Evolutionary conservation across 208 protist genomes (phyloP).

Genomic region (Strigomonas galati): DNA sequence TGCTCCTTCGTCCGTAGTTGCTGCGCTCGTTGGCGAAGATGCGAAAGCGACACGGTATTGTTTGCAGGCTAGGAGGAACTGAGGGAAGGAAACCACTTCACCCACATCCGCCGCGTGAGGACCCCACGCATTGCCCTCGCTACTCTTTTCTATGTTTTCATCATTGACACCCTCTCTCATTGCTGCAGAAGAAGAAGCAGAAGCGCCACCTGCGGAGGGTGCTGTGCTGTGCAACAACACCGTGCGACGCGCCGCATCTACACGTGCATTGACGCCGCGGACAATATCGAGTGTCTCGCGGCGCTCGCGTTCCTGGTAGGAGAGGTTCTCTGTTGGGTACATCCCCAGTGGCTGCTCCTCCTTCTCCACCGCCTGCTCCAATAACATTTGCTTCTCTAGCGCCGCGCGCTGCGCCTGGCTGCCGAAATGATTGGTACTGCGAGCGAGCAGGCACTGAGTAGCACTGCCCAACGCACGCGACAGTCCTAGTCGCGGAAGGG

Average conservation of each 20-base stretch:
- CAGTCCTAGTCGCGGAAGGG: too few relatives aligned
- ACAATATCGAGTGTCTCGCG: too few relatives aligned
- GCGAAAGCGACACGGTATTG: constrained; percentile 39
- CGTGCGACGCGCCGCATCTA: not conserved
- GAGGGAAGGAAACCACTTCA: constrained; percentile 35
- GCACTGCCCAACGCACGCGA: too few relatives aligned
- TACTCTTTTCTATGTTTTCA: too few relatives aligned
- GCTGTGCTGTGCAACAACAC: too few relatives aligned
- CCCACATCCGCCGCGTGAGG: not conserved
- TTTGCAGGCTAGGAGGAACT: constrained; percentile 64
- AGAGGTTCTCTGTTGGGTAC: not conserved
- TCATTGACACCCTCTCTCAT: too few relatives aligned
- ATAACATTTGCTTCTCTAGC: constrained; percentile 23
- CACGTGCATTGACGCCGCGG: too few relatives aligned
- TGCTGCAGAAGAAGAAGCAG: too few relatives aligned
- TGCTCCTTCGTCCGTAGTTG: not conserved
- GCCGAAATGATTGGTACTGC: too few relatives aligned
- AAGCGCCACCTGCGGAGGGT: too few relatives aligned
- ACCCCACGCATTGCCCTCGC: too few relatives aligned
- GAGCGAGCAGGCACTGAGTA: too few relatives aligned
- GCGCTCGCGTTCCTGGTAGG: not conserved
- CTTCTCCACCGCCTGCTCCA: constrained; percentile 8
- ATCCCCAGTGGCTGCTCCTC: constrained; percentile 9
- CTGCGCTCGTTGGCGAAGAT: constrained; percentile 13
- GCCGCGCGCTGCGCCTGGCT: constrained; percentile 6